phyloP scores from a whole-genome alignment of 2,329 filamentous ascomycete genomes.

The Lecanicillium sp. region DNA sequence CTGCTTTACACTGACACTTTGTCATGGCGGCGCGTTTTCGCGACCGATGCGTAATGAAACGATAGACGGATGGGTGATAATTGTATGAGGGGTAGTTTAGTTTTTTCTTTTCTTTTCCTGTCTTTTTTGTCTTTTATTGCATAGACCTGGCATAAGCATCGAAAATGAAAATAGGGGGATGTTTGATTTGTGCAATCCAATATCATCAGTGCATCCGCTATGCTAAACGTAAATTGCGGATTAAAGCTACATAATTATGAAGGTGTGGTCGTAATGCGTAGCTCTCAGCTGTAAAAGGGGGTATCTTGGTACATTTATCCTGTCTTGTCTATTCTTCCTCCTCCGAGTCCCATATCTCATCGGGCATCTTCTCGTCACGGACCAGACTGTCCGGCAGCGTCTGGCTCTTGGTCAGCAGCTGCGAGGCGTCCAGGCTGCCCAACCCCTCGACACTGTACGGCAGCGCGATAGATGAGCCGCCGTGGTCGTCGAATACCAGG shows the following conservation, averaged over 20 bases:
- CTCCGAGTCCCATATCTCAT: slow-evolving; percentile 34
- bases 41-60: too few species aligned
- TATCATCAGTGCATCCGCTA: neutral
- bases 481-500: slow-evolving; percentile 22
- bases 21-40: too few species aligned
- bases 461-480: slow-evolving; percentile 16
- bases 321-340: slow-evolving; percentile 17
- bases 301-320: too few species aligned
- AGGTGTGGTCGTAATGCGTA: neutral
- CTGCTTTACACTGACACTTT: too few species aligned
- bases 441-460: slow-evolving; percentile 6
- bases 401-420: slow-evolving; percentile 47
- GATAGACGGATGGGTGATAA: neutral
- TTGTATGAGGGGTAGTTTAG: slow-evolving; percentile 4
- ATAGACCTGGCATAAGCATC: slow-evolving; percentile 11
- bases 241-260: neutral
- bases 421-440: slow-evolving; percentile 27
- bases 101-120: neutral
- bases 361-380: slow-evolving; percentile 28
- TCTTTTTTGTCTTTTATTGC: neutral
- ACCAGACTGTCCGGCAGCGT: slow-evolving; percentile 44
- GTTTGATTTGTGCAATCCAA: neutral
- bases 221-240: neutral
- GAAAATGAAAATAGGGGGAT: slow-evolving; percentile 2
- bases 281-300: too few species aligned